These are phyloP conservation scores for Aeschynomene evenia DNA, from an alignment of 306 rosid genomes.

Conservation along the genomic window DNA sequence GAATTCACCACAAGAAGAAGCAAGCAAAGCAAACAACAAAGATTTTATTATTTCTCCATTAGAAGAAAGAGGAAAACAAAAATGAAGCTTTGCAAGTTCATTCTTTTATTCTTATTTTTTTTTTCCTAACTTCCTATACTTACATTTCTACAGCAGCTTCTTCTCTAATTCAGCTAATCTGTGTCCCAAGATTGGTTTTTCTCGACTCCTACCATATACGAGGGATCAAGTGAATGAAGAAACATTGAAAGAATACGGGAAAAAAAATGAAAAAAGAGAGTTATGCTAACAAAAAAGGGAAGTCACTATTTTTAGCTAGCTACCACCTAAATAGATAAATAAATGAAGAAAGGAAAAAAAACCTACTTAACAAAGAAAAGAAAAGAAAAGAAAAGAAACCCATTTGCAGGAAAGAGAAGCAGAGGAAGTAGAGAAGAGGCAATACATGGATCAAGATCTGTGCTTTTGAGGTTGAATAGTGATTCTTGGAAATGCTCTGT, in stretches of 20 bases:
- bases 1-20: slow-evolving; percentile 7
- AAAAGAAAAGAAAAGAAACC: background rate
- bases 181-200: background rate
- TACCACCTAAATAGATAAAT: background rate
- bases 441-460: slow-evolving; percentile 30
- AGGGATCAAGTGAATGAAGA: background rate
- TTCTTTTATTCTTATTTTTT: too few species aligned
- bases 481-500: slow-evolving; percentile 11
- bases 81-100: background rate
- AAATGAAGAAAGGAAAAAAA: background rate
- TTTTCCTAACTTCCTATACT: background rate
- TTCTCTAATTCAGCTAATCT: too few species aligned
- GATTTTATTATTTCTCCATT: background rate
- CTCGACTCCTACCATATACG: background rate
- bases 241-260: background rate
- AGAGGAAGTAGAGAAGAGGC: background rate
- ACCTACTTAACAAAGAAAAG: slow-evolving; percentile 3
- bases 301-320: background rate
- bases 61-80: too few species aligned
- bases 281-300: background rate
- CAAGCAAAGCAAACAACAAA: slow-evolving; percentile 2
- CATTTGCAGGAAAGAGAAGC: background rate
- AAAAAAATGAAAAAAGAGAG: background rate
- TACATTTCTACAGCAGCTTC: background rate
- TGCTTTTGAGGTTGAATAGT: background rate